Evolutionary conservation across 805 yeast genomes (phyloP).

Genomic region (Candida lessepsii): DNA sequence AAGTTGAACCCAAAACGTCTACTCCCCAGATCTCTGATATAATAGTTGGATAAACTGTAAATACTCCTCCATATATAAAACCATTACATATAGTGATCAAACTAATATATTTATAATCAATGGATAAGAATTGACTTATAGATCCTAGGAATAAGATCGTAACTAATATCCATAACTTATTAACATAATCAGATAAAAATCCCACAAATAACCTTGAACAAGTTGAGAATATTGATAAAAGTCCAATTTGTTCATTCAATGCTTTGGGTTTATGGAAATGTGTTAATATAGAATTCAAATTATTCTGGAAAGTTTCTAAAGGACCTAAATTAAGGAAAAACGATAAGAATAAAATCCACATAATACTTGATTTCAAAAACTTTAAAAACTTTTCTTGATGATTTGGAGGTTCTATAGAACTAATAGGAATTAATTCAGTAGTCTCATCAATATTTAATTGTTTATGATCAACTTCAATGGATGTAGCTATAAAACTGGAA

Average conservation of each 20-base stretch:
- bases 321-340: conserved; percentile 77
- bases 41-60: conserved; percentile 83
- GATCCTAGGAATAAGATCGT: conserved; percentile 27
- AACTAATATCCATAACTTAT: conserved; percentile 30
- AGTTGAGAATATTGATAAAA: conserved; percentile 69
- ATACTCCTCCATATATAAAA: conserved; percentile 73
- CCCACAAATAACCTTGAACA: conserved; percentile 67
- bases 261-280: conserved; percentile 22
- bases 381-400: conserved; percentile 33
- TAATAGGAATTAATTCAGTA: conserved; percentile 29
- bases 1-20: conserved; percentile 84
- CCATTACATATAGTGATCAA: conserved; percentile 57
- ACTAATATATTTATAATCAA: conserved; percentile 16
- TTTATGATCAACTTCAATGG: conserved; percentile 55
- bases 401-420: conserved; percentile 31
- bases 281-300: conserved; percentile 70
- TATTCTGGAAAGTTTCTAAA: conserved; percentile 78
- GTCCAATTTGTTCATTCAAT: conserved; percentile 51
- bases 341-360: conserved; percentile 62
- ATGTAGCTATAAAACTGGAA: conserved; percentile 61
- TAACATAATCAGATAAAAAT: conserved; percentile 59
- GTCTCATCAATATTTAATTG: conserved; percentile 17
- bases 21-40: conserved; percentile 85
- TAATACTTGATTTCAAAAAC: conserved; percentile 53
- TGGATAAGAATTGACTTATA: conserved; percentile 28